phyloP scores from a whole-genome alignment of 129 eudicot species.

The Saussurea involucrata region DNA sequence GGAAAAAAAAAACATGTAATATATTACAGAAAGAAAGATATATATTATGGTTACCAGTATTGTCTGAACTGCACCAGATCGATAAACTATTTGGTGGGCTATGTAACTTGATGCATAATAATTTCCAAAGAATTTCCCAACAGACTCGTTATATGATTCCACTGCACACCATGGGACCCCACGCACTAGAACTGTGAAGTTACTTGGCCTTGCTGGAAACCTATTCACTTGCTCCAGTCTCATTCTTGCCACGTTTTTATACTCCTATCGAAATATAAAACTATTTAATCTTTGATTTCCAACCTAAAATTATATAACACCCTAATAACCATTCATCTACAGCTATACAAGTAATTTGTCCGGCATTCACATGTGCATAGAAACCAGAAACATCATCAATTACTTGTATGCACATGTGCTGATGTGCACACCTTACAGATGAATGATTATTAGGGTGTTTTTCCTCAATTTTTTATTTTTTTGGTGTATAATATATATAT shows the following conservation, averaged over 20 bases:
- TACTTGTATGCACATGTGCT: too few relatives aligned
- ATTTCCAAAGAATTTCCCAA: constrained; percentile 63
- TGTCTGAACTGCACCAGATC: constrained; percentile 62
- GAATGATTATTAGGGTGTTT: too few relatives aligned
- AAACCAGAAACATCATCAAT: too few relatives aligned
- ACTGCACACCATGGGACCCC: constrained; percentile 77
- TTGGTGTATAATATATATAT: too few relatives aligned
- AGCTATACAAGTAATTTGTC: too few relatives aligned
- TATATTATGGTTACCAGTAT: constrained; percentile 49
- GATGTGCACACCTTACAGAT: too few relatives aligned
- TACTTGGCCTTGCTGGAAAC: constrained; percentile 59
- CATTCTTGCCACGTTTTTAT: constrained; percentile 55
- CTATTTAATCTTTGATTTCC: not conserved
- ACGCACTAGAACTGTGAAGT: constrained; percentile 89
- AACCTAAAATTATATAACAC: not conserved
- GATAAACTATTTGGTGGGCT: constrained; percentile 83
- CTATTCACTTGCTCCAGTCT: constrained; percentile 61
- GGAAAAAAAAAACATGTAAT: not conserved
- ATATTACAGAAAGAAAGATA: not conserved
- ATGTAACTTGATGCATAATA: constrained; percentile 76
- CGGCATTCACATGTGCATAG: too few relatives aligned
- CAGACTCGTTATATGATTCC: constrained; percentile 56
- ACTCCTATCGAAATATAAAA: constrained; percentile 48
- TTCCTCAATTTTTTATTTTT: too few relatives aligned
- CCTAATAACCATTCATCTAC: too few relatives aligned